Percentiles rank a stretch among this genome's conserved stretches.
Conservation (phyloP, 805 yeast species). For the Metschnikowia kofuensis region DNA sequence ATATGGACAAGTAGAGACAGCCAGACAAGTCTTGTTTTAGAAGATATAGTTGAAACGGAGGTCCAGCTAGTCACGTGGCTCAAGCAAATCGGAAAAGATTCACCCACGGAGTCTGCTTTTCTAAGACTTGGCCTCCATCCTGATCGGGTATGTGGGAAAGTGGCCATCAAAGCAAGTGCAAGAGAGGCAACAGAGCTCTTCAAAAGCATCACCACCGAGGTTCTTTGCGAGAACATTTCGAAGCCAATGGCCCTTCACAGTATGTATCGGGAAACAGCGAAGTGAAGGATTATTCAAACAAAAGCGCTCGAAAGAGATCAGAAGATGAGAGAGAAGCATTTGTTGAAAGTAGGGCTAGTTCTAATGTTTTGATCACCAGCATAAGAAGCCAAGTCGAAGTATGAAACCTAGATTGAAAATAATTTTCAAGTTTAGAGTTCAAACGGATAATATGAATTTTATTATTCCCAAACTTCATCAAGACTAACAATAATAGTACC, state of each 20-base stretch:
- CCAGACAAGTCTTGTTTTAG: background rate
- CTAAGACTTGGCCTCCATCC: slow-evolving; percentile 7
- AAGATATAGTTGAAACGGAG: slow-evolving; percentile 5
- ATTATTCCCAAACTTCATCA: no score
- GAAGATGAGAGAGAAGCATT: no score
- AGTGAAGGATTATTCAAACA: no score
- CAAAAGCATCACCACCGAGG: background rate
- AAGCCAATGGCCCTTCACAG: slow-evolving; percentile 1
- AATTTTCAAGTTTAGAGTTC: no score
- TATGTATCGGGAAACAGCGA: background rate
- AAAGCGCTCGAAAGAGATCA: no score
- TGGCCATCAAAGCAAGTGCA: slow-evolving; percentile 6
- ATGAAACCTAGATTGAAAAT: no score
- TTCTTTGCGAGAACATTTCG: slow-evolving; percentile 2
- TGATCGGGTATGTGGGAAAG: slow-evolving; percentile 2
- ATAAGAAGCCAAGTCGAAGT: no score
- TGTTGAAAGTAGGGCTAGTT: no score
- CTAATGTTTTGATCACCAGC: no score
- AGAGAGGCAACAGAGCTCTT: slow-evolving; percentile 1
- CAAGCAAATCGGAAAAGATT: background rate
- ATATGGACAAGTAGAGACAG: slow-evolving; percentile 1
- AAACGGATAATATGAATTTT: no score
- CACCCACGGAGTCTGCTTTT: background rate
- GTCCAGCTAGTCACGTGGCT: slow-evolving; percentile 1
- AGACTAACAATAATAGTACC: slow-evolving; percentile 11